phyloP scores from a whole-genome alignment of 73 alveolate genomes.

The Diophrys appendiculata region DNA sequence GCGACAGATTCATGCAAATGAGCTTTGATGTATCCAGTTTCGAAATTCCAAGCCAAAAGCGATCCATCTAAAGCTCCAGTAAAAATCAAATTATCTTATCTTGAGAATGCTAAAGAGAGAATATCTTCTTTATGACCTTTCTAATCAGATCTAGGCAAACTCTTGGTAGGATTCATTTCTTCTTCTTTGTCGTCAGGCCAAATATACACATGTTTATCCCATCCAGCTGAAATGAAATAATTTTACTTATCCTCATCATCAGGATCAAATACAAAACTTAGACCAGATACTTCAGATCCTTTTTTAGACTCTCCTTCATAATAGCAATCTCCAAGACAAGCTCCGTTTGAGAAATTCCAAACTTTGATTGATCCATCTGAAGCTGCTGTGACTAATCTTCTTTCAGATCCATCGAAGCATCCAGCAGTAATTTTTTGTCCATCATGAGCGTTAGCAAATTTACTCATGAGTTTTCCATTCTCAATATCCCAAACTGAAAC shows the following conservation, averaged over 20 bases:
- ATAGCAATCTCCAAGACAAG: constrained; percentile 59
- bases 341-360: constrained; percentile 77
- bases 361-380: constrained; percentile 69
- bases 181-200: constrained; percentile 78
- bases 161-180: constrained; percentile 32
- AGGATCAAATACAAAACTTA: constrained; percentile 26
- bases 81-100: constrained; percentile 46
- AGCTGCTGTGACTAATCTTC: constrained; percentile 70
- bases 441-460: constrained; percentile 70
- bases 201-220: constrained; percentile 68
- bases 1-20: constrained; percentile 62
- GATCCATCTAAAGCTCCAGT: constrained; percentile 83
- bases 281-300: constrained; percentile 8
- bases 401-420: constrained; percentile 63
- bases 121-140: constrained; percentile 71
- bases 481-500: constrained; percentile 72
- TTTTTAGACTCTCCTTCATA: too few species aligned
- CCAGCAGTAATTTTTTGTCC: constrained; percentile 64
- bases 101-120: constrained; percentile 51
- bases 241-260: constrained; percentile 34
- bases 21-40: constrained; percentile 64
- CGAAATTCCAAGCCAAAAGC: constrained; percentile 70
- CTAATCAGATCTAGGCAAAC: constrained; percentile 49
- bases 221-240: constrained; percentile 67
- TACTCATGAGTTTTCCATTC: constrained; percentile 65